Conservation (phyloP, 306 rosid genomes). For the Trifolium dubium region DNA sequence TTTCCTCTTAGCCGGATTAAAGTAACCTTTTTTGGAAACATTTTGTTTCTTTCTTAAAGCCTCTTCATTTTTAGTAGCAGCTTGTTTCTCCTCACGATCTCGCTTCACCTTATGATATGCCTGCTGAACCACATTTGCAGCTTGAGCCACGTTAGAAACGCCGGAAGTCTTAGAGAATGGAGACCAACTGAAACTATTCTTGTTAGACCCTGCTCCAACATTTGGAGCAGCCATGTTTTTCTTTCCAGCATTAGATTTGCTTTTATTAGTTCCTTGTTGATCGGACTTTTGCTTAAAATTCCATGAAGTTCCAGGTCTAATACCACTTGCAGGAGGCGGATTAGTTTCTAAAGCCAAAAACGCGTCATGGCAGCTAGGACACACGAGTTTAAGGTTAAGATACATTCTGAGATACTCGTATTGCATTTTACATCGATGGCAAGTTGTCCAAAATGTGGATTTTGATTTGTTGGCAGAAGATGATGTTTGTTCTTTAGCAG, state of each 20-base stretch:
- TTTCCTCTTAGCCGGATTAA: conserved; percentile 68
- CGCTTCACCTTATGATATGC: conserved; percentile 92
- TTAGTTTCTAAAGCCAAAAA: conserved; percentile 82
- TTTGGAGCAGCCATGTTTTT: conserved; percentile 47
- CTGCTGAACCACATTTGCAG: conserved; percentile 88
- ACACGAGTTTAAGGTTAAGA: conserved; percentile 84
- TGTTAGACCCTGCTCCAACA: conserved; percentile 52
- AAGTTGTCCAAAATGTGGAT: conserved; percentile 92
- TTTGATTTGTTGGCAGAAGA: conserved; percentile 61
- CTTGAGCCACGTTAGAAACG: conserved; percentile 79
- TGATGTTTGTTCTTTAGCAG: conserved; percentile 56
- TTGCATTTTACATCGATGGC: conserved; percentile 89
- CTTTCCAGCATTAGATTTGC: conserved; percentile 51
- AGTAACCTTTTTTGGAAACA: conserved; percentile 58
- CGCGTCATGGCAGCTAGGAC: conserved; percentile 90
- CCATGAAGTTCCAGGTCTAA: conserved; percentile 63
- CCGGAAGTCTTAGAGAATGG: conserved; percentile 72
- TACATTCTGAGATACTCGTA: conserved; percentile 90
- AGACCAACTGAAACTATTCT: conserved; percentile 70
- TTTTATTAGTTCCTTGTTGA: conserved; percentile 51
- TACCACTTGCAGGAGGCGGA: conserved; percentile 72
- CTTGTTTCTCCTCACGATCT: conserved; percentile 90
- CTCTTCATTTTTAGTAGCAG: conserved; percentile 67
- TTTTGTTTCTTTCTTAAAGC: conserved; percentile 59
- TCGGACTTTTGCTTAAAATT: conserved; percentile 48